Percentiles rank a stretch among this genome's conserved stretches.
These are phyloP conservation scores for Fusarium sp. DNA, from an alignment of 2,329 filamentous ascomycete species.

Conservation along the genomic window DNA sequence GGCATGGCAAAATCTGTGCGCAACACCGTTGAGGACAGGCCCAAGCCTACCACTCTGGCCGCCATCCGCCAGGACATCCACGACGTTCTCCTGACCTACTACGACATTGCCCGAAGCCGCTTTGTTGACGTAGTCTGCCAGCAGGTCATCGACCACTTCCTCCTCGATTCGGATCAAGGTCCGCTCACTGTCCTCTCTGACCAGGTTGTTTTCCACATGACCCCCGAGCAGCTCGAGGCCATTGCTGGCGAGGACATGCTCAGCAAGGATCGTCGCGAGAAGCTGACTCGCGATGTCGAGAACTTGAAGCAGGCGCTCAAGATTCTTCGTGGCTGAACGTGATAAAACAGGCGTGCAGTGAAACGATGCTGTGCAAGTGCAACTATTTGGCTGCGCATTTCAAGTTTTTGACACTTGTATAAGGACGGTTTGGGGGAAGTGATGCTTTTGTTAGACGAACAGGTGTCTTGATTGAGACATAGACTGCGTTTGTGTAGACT, in stretches of 20 bases:
- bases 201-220: conserved; percentile 60
- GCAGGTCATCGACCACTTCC: conserved; percentile 65
- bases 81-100: conserved; percentile 69
- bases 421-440: background rate
- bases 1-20: background rate
- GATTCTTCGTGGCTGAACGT: conserved; percentile 34
- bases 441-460: background rate
- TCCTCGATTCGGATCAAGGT: conserved; percentile 61
- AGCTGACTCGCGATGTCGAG: conserved; percentile 58
- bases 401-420: background rate
- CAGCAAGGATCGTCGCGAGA: conserved; percentile 54
- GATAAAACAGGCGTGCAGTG: too few species aligned
- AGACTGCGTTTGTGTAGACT: background rate
- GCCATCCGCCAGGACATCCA: conserved; percentile 64
- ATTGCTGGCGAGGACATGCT: conserved; percentile 68
- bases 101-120: conserved; percentile 68
- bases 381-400: background rate
- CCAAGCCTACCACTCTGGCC: conserved; percentile 41
- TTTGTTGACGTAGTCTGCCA: conserved; percentile 72
- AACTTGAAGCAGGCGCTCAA: conserved; percentile 55
- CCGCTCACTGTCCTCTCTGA: conserved; percentile 66
- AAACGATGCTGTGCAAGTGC: background rate
- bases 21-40: background rate
- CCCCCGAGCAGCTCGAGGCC: conserved; percentile 59
- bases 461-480: background rate